Evolutionary conservation across 148 eudicot species (phyloP).

Genomic region (Camellia lanceoleosa): DNA sequence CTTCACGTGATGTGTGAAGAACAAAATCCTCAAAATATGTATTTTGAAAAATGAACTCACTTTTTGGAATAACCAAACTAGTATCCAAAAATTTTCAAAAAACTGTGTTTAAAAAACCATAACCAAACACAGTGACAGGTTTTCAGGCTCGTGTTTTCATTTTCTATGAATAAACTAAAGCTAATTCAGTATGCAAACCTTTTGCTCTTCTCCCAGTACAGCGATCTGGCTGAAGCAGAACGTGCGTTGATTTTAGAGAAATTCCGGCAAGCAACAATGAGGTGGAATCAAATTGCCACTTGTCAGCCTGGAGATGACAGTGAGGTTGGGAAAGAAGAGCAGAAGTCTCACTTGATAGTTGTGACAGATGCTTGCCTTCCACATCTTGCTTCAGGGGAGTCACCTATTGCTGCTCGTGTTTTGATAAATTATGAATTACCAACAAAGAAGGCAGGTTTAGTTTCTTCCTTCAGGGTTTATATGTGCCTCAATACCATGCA

Average conservation of each 20-base stretch:
- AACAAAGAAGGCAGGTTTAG: conserved; percentile 53
- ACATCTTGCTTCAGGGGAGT: conserved; percentile 60
- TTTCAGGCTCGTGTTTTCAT: neutral
- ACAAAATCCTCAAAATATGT: too few species aligned
- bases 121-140: too few species aligned
- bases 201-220: conserved; percentile 51
- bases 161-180: neutral
- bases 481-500: neutral
- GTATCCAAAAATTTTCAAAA: too few species aligned
- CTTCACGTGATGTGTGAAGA: too few species aligned
- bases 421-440: conserved; percentile 90
- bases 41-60: too few species aligned
- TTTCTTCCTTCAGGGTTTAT: neutral
- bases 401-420: conserved; percentile 62
- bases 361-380: conserved; percentile 95
- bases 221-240: conserved; percentile 81
- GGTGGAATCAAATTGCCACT: conserved; percentile 53
- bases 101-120: too few species aligned
- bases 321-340: conserved; percentile 46
- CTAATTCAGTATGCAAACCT: conserved; percentile 14
- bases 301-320: conserved; percentile 29
- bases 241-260: conserved; percentile 56
- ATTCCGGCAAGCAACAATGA: conserved; percentile 55
- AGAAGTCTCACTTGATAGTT: conserved; percentile 68
- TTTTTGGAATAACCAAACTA: too few species aligned